phyloP scores from a whole-genome alignment of 140 eudicot species.

The Flaveria floridana region DNA sequence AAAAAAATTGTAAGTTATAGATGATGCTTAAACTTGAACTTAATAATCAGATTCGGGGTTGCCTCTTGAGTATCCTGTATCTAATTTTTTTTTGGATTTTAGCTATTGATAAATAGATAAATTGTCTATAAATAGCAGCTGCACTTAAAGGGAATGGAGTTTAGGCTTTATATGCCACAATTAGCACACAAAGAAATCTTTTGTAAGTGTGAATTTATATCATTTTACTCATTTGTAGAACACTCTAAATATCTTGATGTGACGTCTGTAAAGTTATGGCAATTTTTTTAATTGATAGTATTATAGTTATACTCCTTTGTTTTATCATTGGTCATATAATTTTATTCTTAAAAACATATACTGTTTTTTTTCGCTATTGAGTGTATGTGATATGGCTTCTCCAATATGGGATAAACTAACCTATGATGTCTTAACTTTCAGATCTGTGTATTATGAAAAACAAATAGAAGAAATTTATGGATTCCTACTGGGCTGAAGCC shows the following conservation, averaged over 20 bases:
- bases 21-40: neutral
- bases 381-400: constrained; percentile 26
- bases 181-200: constrained; percentile 11
- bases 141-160: neutral
- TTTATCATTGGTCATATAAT: neutral
- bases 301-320: neutral
- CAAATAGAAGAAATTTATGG: too few relatives aligned
- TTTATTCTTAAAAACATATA: constrained; percentile 4
- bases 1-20: neutral
- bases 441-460: neutral
- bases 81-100: neutral
- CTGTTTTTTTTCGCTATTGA: neutral
- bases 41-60: neutral
- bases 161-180: constrained; percentile 2
- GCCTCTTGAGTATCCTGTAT: constrained; percentile 1
- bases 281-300: neutral
- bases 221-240: neutral
- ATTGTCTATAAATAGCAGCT: neutral
- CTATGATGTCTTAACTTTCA: constrained; percentile 7
- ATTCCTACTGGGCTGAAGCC: too few relatives aligned
- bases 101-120: constrained; percentile 2
- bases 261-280: constrained; percentile 4
- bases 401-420: neutral
- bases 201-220: constrained; percentile 6
- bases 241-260: neutral